phyloP scores from a whole-genome alignment of 352 stramenopile genomes.

The Phytophthora melonis region DNA sequence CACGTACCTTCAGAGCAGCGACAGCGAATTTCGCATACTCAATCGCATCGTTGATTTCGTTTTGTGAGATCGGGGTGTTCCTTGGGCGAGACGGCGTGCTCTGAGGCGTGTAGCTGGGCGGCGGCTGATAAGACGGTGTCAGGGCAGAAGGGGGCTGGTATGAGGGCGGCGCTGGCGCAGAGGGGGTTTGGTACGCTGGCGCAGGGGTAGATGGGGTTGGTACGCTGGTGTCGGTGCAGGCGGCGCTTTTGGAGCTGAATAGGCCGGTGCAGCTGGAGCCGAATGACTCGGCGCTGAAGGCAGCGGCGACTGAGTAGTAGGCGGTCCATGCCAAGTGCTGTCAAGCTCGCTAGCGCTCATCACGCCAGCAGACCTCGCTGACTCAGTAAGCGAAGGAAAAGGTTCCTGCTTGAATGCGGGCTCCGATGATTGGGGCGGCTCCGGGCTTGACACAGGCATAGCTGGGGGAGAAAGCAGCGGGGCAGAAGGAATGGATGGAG shows the following conservation, averaged over 20 bases:
- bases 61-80: constrained; percentile 61
- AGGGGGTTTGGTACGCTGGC: constrained; percentile 30
- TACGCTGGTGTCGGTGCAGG: constrained; percentile 31
- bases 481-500: constrained; percentile 2
- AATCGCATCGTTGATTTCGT: constrained; percentile 84
- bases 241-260: constrained; percentile 22
- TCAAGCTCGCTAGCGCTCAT: constrained; percentile 44
- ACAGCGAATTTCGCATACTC: constrained; percentile 87
- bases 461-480: constrained; percentile 30
- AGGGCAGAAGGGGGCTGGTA: constrained; percentile 28
- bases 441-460: constrained; percentile 4
- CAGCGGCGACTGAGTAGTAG: constrained; percentile 5
- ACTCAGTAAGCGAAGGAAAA: constrained; percentile 69
- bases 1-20: constrained; percentile 76
- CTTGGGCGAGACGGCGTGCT: constrained; percentile 37
- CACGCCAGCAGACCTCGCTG: constrained; percentile 42
- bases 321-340: constrained; percentile 27
- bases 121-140: constrained; percentile 27
- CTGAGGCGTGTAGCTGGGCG: constrained; percentile 27
- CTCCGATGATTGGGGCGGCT: constrained; percentile 16
- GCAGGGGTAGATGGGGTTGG: constrained; percentile 19
- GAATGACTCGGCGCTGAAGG: constrained; percentile 27
- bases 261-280: constrained; percentile 15
- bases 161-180: constrained; percentile 18
- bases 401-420: constrained; percentile 6